Evolutionary conservation across 345 rosid species (phyloP), one percentile per base, ranked within the genome.

Genomic region (Fremontodendron californicum): DNA sequence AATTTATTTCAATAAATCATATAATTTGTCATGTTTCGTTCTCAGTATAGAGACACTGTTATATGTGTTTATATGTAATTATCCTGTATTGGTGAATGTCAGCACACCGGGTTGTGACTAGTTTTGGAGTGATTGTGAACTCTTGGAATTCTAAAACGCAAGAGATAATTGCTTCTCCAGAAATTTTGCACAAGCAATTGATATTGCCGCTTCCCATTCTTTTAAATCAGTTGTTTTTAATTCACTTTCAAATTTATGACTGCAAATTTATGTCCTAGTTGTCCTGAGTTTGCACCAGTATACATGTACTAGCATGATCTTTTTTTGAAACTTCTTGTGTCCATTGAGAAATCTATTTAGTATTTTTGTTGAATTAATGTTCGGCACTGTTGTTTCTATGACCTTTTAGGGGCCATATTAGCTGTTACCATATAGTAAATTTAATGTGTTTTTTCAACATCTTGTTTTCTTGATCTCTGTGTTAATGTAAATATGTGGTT

Each of bases 301-400:
- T 60, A 9, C 25, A 21, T 25, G 63, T 46, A 16, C 55, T 11
- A 9, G 9, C 54, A 67, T 74, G 29, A 29, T 73, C 62, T 48
- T 1, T 72, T 76, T 35, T 16, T 25, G 6, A 64, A 67, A 52
- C 11, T 37, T 19, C 49, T n/a, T 39, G 2, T 54, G 19, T 73
- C 33, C 13, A 15, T 10, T 35, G 43, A 52, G 45, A 73, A 37
- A 54, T 29, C n/a, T 55, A 23, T 67, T 37, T 73, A 33, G 51
- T 48, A 31, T 58, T 75, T 66, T 33, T 48, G 18, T 79, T 27
- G 25, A 63, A 43, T 51, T 63, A 67, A 31, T 61, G 61, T 55
- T 43, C 61, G 79, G 31, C 40, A 40, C 6, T 54, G 13, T 6
- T 11, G 8, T 65, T 39, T 25, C 35, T 3, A 25, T 62, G 67